Evolutionary conservation across 148 eudicot species (phyloP).

Genomic region (Camellia sinensis): DNA sequence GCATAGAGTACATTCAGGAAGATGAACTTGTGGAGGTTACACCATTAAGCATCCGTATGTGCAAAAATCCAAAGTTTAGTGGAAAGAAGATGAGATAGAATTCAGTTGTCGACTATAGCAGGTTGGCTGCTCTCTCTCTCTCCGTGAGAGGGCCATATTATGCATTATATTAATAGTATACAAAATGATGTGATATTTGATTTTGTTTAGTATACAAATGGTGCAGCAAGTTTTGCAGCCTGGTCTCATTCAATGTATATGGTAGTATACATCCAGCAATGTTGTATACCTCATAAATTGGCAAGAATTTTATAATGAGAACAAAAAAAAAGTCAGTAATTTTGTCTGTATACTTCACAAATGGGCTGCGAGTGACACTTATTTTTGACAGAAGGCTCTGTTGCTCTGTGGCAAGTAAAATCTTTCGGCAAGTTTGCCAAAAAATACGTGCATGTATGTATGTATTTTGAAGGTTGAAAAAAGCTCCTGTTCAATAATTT

Average conservation of each 20-base stretch:
- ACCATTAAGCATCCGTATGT: constrained; percentile 81
- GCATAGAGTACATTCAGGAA: constrained; percentile 98
- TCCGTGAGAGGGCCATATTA: background rate
- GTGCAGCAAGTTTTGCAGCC: constrained; percentile 19
- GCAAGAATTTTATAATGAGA: background rate
- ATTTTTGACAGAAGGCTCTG: background rate
- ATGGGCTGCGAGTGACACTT: background rate
- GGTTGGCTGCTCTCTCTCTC: constrained; percentile 6
- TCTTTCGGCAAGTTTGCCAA: background rate
- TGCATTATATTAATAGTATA: background rate
- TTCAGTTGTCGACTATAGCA: background rate
- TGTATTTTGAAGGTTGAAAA: background rate
- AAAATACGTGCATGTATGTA: background rate
- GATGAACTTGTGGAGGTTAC: constrained; percentile 98
- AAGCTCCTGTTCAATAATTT: background rate
- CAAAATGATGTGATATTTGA: background rate
- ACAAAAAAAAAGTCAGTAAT: background rate
- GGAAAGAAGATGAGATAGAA: constrained; percentile 45
- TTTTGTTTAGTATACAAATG: constrained; percentile 7
- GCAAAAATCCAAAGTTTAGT: constrained; percentile 69
- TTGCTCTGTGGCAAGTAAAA: background rate
- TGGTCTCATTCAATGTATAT: constrained; percentile 19
- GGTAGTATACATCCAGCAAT: constrained; percentile 11
- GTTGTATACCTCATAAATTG: constrained; percentile 9
- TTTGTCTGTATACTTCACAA: background rate